phyloP scores from a whole-genome alignment of 2,329 filamentous ascomycete species.

The Bipolaris zeicola region DNA sequence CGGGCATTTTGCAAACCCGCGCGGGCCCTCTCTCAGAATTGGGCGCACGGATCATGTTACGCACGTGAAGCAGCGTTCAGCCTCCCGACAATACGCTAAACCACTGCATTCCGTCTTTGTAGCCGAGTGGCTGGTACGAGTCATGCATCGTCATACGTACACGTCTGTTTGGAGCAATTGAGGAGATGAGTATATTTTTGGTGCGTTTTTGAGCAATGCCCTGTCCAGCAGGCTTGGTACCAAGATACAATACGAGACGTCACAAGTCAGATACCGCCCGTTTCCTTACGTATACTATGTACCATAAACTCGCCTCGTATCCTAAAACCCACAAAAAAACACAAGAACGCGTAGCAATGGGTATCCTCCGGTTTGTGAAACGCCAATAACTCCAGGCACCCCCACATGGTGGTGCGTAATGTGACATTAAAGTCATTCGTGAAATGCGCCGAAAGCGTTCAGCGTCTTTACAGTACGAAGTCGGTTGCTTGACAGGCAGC shows the following conservation, averaged over 20 bases:
- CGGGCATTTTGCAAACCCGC: constrained; percentile 28
- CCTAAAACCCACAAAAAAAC: not conserved
- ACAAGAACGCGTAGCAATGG: constrained; percentile 18
- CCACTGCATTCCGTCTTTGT: not conserved
- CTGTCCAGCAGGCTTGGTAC: constrained; percentile 16
- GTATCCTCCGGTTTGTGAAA: constrained; percentile 23
- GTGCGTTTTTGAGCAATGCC: constrained; percentile 6
- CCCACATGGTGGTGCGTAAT: constrained; percentile 14
- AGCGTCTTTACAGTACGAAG: not conserved
- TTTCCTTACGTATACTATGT: constrained; percentile 6
- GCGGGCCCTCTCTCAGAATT: not conserved
- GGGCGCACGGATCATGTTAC: constrained; percentile 5
- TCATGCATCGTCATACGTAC: not conserved
- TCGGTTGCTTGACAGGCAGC: not conserved
- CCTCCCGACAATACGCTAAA: not conserved
- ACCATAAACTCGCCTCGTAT: not conserved
- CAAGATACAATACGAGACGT: constrained; percentile 12
- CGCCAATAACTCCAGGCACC: constrained; percentile 19
- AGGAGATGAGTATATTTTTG: not conserved
- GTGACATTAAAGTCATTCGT: constrained; percentile 9
- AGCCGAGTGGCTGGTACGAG: not conserved
- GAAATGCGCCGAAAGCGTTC: not conserved
- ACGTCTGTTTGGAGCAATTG: not conserved
- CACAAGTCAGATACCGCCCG: constrained; percentile 19
- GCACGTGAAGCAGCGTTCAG: constrained; percentile 14